These are phyloP conservation scores for Arachnomyces sp. DNA, from an alignment of 2,329 filamentous ascomycete species.

Conservation along the genomic window DNA sequence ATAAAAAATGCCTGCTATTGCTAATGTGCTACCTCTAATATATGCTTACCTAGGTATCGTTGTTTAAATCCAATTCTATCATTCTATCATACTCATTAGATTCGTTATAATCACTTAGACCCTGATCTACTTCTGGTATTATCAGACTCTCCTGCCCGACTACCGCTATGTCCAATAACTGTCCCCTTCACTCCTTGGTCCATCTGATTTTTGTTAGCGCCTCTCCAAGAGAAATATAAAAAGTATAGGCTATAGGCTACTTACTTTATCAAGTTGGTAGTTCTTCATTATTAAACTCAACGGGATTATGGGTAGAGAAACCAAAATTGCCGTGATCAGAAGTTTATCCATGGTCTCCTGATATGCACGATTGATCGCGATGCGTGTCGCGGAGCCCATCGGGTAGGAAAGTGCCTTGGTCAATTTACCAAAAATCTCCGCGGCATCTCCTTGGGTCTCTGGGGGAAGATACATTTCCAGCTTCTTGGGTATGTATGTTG, in stretches of 20 bases:
- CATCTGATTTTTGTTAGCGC: no score
- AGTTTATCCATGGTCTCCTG: constrained; percentile 58
- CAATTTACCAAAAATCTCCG: constrained; percentile 46
- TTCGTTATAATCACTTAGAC: no score
- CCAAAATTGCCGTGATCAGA: constrained; percentile 47
- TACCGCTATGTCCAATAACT: no score
- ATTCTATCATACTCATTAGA: no score
- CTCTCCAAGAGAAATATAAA: not conserved
- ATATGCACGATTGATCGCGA: constrained; percentile 58
- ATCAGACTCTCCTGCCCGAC: no score
- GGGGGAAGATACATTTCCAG: constrained; percentile 46
- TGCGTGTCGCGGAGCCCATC: constrained; percentile 48
- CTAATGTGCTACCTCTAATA: no score
- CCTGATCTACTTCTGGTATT: no score
- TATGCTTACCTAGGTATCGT: no score
- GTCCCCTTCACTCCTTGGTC: no score
- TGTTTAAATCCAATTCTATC: no score
- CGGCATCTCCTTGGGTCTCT: constrained; percentile 33
- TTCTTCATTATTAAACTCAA: constrained; percentile 52
- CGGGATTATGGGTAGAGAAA: constrained; percentile 50
- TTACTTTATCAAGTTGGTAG: constrained; percentile 48
- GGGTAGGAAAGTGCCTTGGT: constrained; percentile 50
- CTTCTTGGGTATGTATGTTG: constrained; percentile 47
- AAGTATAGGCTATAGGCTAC: not conserved
- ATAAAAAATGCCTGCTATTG: no score